These are phyloP conservation scores for Scolecobasidium constrictum DNA, from an alignment of 2,329 filamentous ascomycete species.

Conservation along the genomic window DNA sequence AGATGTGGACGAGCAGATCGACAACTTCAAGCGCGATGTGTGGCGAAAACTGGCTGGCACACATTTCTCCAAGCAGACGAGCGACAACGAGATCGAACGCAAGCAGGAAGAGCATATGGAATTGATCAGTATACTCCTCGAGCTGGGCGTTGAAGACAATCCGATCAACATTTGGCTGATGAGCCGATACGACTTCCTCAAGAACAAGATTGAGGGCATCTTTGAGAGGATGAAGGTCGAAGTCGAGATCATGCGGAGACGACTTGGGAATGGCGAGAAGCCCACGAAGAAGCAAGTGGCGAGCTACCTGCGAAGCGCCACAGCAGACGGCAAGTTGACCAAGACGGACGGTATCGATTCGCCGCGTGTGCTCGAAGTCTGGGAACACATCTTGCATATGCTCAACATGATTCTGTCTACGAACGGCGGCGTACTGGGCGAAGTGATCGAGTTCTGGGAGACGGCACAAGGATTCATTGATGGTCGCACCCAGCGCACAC, in stretches of 20 bases:
- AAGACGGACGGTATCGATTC: conserved; percentile 58
- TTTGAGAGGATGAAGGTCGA: conserved; percentile 84
- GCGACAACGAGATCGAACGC: conserved; percentile 31
- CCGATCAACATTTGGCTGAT: conserved; percentile 94
- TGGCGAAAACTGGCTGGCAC: conserved; percentile 71
- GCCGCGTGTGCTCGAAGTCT: conserved; percentile 73
- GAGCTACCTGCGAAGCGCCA: conserved; percentile 53
- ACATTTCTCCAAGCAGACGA: conserved; percentile 39
- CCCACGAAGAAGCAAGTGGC: conserved; percentile 60
- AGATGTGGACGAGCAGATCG: conserved; percentile 80
- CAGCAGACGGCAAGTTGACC: conserved; percentile 38
- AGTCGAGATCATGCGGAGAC: conserved; percentile 78
- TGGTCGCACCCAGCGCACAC: conserved; percentile 66
- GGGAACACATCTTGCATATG: conserved; percentile 77
- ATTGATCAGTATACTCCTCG: conserved; percentile 77
- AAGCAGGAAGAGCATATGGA: conserved; percentile 80
- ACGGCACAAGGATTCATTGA: conserved; percentile 83
- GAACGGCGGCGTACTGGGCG: conserved; percentile 69
- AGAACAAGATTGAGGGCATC: conserved; percentile 67
- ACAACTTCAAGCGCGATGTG: conserved; percentile 75
- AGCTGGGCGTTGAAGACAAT: conserved; percentile 89
- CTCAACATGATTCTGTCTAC: conserved; percentile 63
- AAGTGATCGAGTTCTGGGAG: conserved; percentile 90
- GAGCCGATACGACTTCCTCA: conserved; percentile 80
- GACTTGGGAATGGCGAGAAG: conserved; percentile 63